Percentiles rank a stretch among this genome's conserved stretches.
These are phyloP conservation scores for Penicillium sp. DNA, from an alignment of 2,329 filamentous ascomycete genomes.

Conservation along the genomic window DNA sequence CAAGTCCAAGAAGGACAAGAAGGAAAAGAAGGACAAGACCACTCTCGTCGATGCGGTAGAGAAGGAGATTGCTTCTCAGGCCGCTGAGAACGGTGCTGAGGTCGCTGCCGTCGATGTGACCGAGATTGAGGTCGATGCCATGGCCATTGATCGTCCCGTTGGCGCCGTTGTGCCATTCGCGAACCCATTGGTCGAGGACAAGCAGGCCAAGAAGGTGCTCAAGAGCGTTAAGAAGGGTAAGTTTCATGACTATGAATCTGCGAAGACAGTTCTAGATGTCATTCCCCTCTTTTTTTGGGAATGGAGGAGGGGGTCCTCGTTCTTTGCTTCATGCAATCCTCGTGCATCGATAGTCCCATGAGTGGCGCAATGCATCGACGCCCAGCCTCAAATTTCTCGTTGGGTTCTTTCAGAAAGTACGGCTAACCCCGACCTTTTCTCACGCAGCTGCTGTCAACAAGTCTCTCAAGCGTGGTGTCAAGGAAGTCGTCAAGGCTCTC, in stretches of 20 bases:
- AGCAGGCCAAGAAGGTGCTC: constrained; percentile 47
- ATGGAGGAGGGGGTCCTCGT: background rate
- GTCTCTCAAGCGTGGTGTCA: constrained; percentile 93
- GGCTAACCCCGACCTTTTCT: constrained; percentile 13
- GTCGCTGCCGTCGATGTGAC: constrained; percentile 18
- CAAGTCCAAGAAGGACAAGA: constrained; percentile 45
- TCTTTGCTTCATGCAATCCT: background rate
- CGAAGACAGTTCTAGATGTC: too few species aligned
- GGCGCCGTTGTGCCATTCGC: constrained; percentile 47
- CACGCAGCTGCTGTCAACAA: constrained; percentile 81
- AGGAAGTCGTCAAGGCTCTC: constrained; percentile 97
- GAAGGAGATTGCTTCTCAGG: constrained; percentile 35
- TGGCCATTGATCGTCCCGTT: constrained; percentile 33
- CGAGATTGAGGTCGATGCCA: constrained; percentile 22
- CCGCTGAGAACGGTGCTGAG: constrained; percentile 32
- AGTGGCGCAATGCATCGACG: background rate
- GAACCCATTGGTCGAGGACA: constrained; percentile 46
- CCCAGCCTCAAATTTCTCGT: background rate
- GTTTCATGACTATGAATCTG: constrained; percentile 1
- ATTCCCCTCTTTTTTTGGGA: background rate
- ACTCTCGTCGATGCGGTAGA: constrained; percentile 35
- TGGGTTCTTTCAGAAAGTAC: background rate
- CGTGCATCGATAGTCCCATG: background rate
- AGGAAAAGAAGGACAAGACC: constrained; percentile 40
- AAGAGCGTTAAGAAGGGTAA: constrained; percentile 49